Evolutionary conservation across 2,329 filamentous ascomycete genomes (phyloP).

Genomic region (Fusarium avenaceum): DNA sequence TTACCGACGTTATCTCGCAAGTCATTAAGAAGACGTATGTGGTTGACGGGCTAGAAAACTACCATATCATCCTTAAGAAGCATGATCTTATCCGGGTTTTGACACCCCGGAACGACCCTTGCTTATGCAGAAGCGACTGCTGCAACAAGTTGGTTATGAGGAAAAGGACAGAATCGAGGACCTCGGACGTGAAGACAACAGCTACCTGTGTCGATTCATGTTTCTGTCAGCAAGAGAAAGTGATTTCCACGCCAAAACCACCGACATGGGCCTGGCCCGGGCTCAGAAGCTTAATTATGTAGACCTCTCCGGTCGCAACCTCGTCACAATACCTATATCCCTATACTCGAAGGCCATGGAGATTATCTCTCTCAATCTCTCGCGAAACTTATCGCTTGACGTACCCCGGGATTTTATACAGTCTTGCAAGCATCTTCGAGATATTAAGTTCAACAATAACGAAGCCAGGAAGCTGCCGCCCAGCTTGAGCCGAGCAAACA

Average conservation of each 20-base stretch:
- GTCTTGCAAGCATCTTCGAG: constrained; percentile 88
- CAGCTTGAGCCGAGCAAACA: constrained; percentile 84
- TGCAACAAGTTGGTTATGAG: constrained; percentile 93
- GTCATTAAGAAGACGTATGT: constrained; percentile 95
- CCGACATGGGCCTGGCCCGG: constrained; percentile 85
- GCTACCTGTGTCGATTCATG: constrained; percentile 95
- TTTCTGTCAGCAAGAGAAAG: constrained; percentile 92
- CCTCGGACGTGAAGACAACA: constrained; percentile 95
- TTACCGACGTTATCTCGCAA: constrained; percentile 88
- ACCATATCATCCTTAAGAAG: constrained; percentile 94
- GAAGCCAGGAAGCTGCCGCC: constrained; percentile 88
- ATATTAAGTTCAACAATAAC: constrained; percentile 96
- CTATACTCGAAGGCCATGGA: constrained; percentile 92
- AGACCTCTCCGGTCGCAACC: constrained; percentile 88
- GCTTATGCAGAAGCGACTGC: constrained; percentile 88
- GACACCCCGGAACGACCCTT: constrained; percentile 84
- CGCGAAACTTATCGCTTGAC: constrained; percentile 90
- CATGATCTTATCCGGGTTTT: constrained; percentile 90
- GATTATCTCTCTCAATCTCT: constrained; percentile 95
- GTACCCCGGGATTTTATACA: constrained; percentile 97
- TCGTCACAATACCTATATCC: constrained; percentile 94
- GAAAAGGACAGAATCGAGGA: constrained; percentile 90
- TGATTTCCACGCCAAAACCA: constrained; percentile 75
- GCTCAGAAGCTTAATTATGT: constrained; percentile 94
- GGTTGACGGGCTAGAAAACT: constrained; percentile 90